Conservation (phyloP, 1,284 basidiomycete genomes). For the Rhizoctonia solani region DNA sequence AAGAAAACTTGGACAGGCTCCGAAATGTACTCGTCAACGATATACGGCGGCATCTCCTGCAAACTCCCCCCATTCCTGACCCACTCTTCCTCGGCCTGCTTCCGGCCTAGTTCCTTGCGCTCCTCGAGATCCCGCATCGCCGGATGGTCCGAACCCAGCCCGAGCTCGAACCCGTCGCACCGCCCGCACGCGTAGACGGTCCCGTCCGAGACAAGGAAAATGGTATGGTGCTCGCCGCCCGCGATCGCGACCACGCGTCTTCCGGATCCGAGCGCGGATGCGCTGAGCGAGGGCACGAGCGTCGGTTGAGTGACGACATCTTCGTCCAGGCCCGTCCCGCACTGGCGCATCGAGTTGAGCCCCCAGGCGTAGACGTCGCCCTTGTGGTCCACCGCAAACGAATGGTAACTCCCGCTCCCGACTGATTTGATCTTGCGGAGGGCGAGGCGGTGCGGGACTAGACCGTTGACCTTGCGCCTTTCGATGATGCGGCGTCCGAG, state of each 20-base stretch:
- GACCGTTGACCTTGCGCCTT: slow-evolving; percentile 54
- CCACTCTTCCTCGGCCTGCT: slow-evolving; percentile 45
- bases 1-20: slow-evolving; percentile 52
- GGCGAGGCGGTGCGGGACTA: slow-evolving; percentile 53
- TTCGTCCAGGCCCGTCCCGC: slow-evolving; percentile 57
- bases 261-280: slow-evolving; percentile 62
- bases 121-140: slow-evolving; percentile 32
- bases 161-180: slow-evolving; percentile 77
- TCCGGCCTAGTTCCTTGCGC: slow-evolving; percentile 45
- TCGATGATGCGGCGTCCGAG: slow-evolving; percentile 56
- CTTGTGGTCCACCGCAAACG: slow-evolving; percentile 65
- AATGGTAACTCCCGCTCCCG: slow-evolving; percentile 60
- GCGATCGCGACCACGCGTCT: slow-evolving; percentile 70
- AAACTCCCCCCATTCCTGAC: slow-evolving; percentile 18
- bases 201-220: slow-evolving; percentile 84
- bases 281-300: slow-evolving; percentile 67
- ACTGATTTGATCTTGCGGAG: slow-evolving; percentile 56
- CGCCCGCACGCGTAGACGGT: slow-evolving; percentile 84
- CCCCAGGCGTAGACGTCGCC: slow-evolving; percentile 81
- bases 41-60: slow-evolving; percentile 15
- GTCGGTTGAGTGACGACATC: slow-evolving; percentile 71
- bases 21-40: slow-evolving; percentile 43
- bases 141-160: slow-evolving; percentile 64
- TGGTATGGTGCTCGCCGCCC: slow-evolving; percentile 83
- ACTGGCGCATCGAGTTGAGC: slow-evolving; percentile 75